Conservation (phyloP, 2,329 filamentous ascomycete species). For the Rhynchosporium secalis region DNA sequence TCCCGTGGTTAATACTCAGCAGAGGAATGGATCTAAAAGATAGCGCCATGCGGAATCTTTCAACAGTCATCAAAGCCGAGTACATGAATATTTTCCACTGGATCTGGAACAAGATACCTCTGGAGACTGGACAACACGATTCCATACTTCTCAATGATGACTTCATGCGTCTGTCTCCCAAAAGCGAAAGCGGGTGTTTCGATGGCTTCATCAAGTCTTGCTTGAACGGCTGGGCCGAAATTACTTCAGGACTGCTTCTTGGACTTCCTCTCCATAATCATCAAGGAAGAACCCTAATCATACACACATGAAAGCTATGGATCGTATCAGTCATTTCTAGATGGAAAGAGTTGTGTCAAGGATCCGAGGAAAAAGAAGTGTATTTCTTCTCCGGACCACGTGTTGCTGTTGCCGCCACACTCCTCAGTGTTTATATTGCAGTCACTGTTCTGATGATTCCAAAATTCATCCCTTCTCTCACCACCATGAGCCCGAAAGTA, state of each 20-base stretch:
- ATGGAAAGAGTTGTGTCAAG: not conserved
- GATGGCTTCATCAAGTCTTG: constrained; percentile 17
- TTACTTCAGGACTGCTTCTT: constrained; percentile 14
- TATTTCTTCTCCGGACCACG: constrained; percentile 17
- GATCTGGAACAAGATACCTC: constrained; percentile 19
- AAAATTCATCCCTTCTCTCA: constrained; percentile 20
- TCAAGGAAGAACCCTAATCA: not conserved
- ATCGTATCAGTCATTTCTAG: too few species aligned
- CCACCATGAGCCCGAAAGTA: constrained; percentile 1
- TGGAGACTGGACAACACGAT: constrained; percentile 22
- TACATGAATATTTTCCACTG: constrained; percentile 21
- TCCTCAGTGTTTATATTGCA: constrained; percentile 17
- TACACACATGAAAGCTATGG: too few species aligned
- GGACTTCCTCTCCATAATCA: not conserved
- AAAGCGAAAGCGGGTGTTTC: not conserved
- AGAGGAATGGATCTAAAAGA: constrained; percentile 19
- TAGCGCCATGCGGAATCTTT: constrained; percentile 12
- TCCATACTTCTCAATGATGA: constrained; percentile 22
- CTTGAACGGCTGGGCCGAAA: constrained; percentile 17
- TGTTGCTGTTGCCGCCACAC: constrained; percentile 11
- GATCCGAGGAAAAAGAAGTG: not conserved
- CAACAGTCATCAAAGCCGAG: constrained; percentile 7
- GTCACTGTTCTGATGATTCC: constrained; percentile 21
- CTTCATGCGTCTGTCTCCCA: constrained; percentile 15
- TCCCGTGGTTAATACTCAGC: not conserved